phyloP scores from a whole-genome alignment of 1,139 yeast species.

The Pichia terricola region DNA sequence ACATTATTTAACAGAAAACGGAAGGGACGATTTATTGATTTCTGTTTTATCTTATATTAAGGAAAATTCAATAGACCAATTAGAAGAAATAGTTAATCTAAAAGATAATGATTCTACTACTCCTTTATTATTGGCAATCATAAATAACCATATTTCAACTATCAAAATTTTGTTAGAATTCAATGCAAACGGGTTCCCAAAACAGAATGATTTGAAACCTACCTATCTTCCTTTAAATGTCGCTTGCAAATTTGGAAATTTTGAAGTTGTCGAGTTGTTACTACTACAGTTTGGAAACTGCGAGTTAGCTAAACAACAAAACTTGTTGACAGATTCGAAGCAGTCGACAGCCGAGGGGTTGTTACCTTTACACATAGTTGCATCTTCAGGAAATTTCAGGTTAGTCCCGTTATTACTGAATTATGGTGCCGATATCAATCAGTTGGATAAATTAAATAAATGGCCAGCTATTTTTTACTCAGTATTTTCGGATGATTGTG shows the following conservation, averaged over 20 bases:
- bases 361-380: conserved; percentile 79
- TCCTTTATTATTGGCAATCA: conserved; percentile 72
- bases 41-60: conserved; percentile 24
- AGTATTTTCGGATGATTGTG: conserved; percentile 73
- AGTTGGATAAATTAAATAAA: conserved; percentile 71
- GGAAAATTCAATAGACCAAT: conserved; percentile 1
- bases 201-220: conserved; percentile 37
- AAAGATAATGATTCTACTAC: conserved; percentile 70
- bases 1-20: conserved; percentile 77
- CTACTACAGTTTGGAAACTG: conserved; percentile 31
- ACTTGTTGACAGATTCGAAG: conserved; percentile 26
- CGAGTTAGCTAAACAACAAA: conserved; percentile 20
- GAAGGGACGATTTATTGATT: conserved; percentile 46
- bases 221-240: conserved; percentile 76
- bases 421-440: conserved; percentile 73
- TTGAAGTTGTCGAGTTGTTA: conserved; percentile 57
- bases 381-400: conserved; percentile 70
- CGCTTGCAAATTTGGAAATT: conserved; percentile 83
- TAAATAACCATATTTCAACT: conserved; percentile 51
- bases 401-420: conserved; percentile 59
- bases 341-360: conserved; percentile 82
- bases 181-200: conserved; percentile 52
- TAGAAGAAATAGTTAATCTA: conserved; percentile 30
- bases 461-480: conserved; percentile 95
- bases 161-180: conserved; percentile 38